Evolutionary conservation across 1,139 yeast genomes (phyloP).

Genomic region (Lodderomyces elongisporus): DNA sequence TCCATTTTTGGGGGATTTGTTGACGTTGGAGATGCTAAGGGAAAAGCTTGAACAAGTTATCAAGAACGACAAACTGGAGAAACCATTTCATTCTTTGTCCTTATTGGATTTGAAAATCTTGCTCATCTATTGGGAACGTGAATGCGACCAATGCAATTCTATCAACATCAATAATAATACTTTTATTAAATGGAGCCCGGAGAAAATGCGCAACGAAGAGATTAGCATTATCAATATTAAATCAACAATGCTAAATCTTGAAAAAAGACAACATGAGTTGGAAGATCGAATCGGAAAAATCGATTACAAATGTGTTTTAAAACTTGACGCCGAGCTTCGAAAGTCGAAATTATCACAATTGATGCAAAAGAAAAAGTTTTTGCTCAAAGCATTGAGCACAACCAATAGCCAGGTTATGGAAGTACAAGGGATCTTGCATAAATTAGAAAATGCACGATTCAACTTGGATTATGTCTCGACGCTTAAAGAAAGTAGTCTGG

Average conservation of each 20-base stretch:
- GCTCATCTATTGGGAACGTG: constrained; percentile 24
- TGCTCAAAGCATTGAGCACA: constrained; percentile 26
- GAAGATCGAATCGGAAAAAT: constrained; percentile 22
- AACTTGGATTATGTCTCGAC: constrained; percentile 37
- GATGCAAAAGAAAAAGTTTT: constrained; percentile 14
- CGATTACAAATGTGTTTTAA: constrained; percentile 13
- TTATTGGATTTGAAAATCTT: constrained; percentile 21
- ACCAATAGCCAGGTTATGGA: constrained; percentile 31
- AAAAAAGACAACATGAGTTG: constrained; percentile 17
- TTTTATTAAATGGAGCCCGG: constrained; percentile 21
- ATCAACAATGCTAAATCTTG: constrained; percentile 18
- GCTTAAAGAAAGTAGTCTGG: constrained; percentile 30
- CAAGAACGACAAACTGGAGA: neutral
- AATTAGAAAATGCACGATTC: constrained; percentile 45
- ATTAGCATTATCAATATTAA: constrained; percentile 23
- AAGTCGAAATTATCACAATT: constrained; percentile 8
- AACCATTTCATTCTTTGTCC: constrained; percentile 13
- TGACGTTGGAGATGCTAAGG: constrained; percentile 15
- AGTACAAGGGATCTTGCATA: constrained; percentile 32
- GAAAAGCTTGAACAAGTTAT: constrained; percentile 10
- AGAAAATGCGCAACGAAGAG: constrained; percentile 25
- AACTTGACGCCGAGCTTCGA: constrained; percentile 11
- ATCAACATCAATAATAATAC: constrained; percentile 12
- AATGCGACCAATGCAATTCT: constrained; percentile 14
- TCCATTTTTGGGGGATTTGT: constrained; percentile 17